These are phyloP conservation scores for Pulveroboletus sp. DNA, from an alignment of 768 basidiomycete genomes.

Conservation along the genomic window DNA sequence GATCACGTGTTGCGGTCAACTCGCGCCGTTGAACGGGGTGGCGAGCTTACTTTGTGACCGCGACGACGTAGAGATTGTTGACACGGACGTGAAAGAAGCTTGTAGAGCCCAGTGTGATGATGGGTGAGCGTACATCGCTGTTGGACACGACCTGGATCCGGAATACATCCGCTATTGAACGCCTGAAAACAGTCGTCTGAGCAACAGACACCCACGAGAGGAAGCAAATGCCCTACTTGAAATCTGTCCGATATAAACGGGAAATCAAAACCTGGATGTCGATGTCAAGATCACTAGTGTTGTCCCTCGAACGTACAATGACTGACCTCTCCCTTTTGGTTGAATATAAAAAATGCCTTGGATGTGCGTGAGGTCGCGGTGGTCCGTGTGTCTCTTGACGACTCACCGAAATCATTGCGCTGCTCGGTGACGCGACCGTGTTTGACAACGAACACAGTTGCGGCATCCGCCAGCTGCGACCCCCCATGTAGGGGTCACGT, in stretches of 20 bases:
- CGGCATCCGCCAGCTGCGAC: background rate
- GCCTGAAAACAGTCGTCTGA: conserved; percentile 45
- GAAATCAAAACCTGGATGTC: conserved; percentile 83
- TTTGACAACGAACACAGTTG: background rate
- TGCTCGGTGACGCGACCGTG: conserved; percentile 6
- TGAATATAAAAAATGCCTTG: conserved; percentile 98
- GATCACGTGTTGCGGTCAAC: background rate
- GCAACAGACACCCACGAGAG: background rate
- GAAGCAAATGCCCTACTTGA: conserved; percentile 65
- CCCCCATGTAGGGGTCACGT: conserved; percentile 8
- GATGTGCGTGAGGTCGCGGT: conserved; percentile 2
- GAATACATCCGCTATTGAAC: conserved; percentile 96
- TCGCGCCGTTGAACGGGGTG: background rate
- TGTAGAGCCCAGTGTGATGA: conserved; percentile 95
- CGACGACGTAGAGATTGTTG: conserved; percentile 94
- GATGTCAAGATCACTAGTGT: conserved; percentile 5
- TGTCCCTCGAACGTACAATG: background rate
- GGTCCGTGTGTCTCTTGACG: background rate
- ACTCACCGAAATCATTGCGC: conserved; percentile 48
- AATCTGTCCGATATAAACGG: conserved; percentile 91
- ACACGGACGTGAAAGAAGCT: conserved; percentile 98
- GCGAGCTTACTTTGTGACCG: conserved; percentile 84
- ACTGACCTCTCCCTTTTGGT: conserved; percentile 95
- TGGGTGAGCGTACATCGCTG: conserved; percentile 94
- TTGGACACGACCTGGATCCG: conserved; percentile 99